These are phyloP conservation scores for Calonectria fujianensis DNA, from an alignment of 2,329 filamentous ascomycete species.

Conservation along the genomic window DNA sequence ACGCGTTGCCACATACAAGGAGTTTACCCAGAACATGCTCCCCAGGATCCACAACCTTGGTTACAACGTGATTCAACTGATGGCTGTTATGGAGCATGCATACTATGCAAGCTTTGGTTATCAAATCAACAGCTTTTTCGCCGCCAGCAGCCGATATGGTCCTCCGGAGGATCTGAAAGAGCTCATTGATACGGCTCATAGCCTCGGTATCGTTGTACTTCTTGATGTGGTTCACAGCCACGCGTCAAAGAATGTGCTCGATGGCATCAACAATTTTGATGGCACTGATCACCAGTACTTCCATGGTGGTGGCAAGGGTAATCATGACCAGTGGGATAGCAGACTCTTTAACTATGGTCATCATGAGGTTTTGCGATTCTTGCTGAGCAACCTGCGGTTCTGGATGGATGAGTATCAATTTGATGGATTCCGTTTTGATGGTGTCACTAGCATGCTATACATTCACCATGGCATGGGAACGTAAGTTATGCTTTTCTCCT, in stretches of 20 bases:
- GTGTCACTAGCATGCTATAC: constrained; percentile 99
- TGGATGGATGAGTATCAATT: constrained; percentile 99
- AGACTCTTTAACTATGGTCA: constrained; percentile 97
- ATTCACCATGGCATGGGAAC: constrained; percentile 96
- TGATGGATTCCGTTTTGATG: constrained; percentile 98
- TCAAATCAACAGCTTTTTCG: constrained; percentile 99
- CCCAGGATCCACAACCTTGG: constrained; percentile 92
- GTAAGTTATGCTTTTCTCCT: constrained; percentile 69
- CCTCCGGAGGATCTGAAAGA: constrained; percentile 96
- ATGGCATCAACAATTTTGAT: constrained; percentile 97
- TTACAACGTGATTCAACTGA: constrained; percentile 98
- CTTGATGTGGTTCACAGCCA: constrained; percentile 98
- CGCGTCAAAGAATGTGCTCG: constrained; percentile 96
- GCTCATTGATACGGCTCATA: constrained; percentile 94
- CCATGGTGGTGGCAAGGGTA: constrained; percentile 88
- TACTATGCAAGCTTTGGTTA: constrained; percentile 99
- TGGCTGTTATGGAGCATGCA: constrained; percentile 99
- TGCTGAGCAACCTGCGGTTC: constrained; percentile 95
- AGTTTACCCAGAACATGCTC: constrained; percentile 95
- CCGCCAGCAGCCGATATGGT: constrained; percentile 95
- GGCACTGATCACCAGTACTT: constrained; percentile 97
- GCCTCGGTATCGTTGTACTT: constrained; percentile 91
- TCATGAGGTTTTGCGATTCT: constrained; percentile 96
- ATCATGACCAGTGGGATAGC: constrained; percentile 96
- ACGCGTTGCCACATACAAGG: constrained; percentile 94